Evolutionary conservation across 805 yeast species (phyloP), one percentile per base, ranked within the genome.

Genomic region (Alloascoidea africana): DNA sequence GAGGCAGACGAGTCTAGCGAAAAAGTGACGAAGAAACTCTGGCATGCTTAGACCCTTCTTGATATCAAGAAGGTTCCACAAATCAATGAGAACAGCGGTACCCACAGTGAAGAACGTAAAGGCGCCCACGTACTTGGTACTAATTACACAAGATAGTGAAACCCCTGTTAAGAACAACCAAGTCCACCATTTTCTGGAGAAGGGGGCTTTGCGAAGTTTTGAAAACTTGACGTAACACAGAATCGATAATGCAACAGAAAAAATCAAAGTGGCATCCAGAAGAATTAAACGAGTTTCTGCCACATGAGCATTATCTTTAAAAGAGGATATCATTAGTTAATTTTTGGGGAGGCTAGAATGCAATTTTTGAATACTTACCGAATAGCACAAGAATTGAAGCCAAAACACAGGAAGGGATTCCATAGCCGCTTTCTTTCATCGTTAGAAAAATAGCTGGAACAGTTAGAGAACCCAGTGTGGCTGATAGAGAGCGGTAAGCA

Each of bases 71-170:
- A 87, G 62, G 43, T 71, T 68, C 99, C 99, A 91, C 50, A 91
- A 64, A 52, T 91, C 97, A 52, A 75, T 68, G 4, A 70, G 50
- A 4, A 91, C 96, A 34, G 94, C 95, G 40, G 73, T 57, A 19
- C 99, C 99, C 46, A 91, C 73, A 38, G 94, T 73, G 36, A 77
- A 66, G 56, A 79, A 91, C 0, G 97, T 86, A 65, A 91, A 80
- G 5, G 81, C 80, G 57, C 99, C 99, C 33, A 91, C 96, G 57
- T 91, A 87, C 55, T 91, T 91, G 41, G 96, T 91, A 34, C 95
- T 81, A 42, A 91, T 89, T 19, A 91, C 96, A 54, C 89, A 76
- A 0, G 96, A 84, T 41, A 91, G 68, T 1, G 89, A 66, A 5
- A 84, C 63, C 32, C 99, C 99, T 4, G 97, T 89, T 34, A 72